A percentile compares a stretch with the other conserved stretches of the same genome.
Evolutionary conservation across 768 basidiomycete genomes (phyloP).

Genomic region (Kwoniella sp.): DNA sequence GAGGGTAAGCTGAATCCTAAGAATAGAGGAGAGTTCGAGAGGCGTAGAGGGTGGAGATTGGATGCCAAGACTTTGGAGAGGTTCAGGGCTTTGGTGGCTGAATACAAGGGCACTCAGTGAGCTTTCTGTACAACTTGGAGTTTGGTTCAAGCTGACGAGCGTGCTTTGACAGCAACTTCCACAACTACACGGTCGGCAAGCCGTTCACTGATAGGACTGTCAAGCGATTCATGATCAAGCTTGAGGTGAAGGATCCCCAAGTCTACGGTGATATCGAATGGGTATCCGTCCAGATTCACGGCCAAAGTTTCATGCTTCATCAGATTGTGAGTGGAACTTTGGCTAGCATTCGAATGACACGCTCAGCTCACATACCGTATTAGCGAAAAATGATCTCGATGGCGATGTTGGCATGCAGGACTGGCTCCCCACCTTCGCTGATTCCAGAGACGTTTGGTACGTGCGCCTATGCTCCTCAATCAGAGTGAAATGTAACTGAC

Average conservation of each 20-base stretch:
- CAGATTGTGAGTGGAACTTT: conserved; percentile 69
- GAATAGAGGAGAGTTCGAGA: conserved; percentile 42
- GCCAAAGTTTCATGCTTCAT: conserved; percentile 98
- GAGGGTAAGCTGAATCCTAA: conserved; percentile 30
- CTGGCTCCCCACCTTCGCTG: conserved; percentile 70
- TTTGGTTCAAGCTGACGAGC: background rate
- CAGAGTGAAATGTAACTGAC: background rate
- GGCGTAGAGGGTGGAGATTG: conserved; percentile 66
- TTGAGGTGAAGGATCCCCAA: conserved; percentile 83
- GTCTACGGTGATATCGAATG: conserved; percentile 91
- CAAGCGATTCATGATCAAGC: conserved; percentile 81
- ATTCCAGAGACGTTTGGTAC: conserved; percentile 71
- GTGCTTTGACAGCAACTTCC: conserved; percentile 67
- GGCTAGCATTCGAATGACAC: too few relatives aligned
- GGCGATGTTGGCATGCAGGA: conserved; percentile 76
- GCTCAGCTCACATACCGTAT: too few relatives aligned
- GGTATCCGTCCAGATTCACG: conserved; percentile 90
- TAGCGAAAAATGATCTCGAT: conserved; percentile 97
- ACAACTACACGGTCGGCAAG: conserved; percentile 90
- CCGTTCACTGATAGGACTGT: conserved; percentile 81
- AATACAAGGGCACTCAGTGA: conserved; percentile 78
- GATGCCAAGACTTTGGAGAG: conserved; percentile 61
- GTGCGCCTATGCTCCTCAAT: conserved; percentile 2
- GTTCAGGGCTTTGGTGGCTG: conserved; percentile 64
- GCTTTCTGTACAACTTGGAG: conserved; percentile 11